phyloP scores from a whole-genome alignment of 495 filamentous ascomycete genomes.

The Cercophora newfieldiana region DNA sequence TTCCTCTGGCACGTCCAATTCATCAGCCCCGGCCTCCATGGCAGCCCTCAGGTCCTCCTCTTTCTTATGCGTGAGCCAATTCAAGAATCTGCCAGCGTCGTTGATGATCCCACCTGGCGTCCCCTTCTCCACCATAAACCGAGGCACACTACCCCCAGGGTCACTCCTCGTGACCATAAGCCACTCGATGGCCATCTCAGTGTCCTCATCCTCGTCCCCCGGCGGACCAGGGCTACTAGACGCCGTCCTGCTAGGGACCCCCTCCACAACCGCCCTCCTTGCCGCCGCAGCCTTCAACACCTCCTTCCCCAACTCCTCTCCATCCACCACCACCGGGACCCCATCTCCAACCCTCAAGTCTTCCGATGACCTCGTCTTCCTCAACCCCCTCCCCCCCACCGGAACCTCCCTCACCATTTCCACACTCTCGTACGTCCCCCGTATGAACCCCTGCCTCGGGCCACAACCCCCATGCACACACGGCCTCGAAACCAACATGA shows the following conservation, averaged over 20 bases:
- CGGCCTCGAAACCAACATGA: slow-evolving; percentile 84
- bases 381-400: slow-evolving; percentile 39
- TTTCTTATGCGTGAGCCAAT: slow-evolving; percentile 64
- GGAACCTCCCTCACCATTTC: slow-evolving; percentile 88
- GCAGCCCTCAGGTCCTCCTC: slow-evolving; percentile 10
- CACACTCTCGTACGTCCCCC: slow-evolving; percentile 87
- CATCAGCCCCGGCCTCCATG: not conserved
- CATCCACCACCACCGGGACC: not conserved
- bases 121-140: slow-evolving; percentile 92
- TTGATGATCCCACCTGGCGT: slow-evolving; percentile 80
- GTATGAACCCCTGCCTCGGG: slow-evolving; percentile 66
- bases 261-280: slow-evolving; percentile 19
- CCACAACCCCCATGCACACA: slow-evolving; percentile 73
- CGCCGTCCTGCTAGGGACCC: slow-evolving; percentile 10
- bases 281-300: slow-evolving; percentile 34
- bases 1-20: not conserved
- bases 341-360: not conserved
- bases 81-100: slow-evolving; percentile 82
- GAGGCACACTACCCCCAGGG: slow-evolving; percentile 86
- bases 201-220: slow-evolving; percentile 49
- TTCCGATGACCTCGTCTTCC: slow-evolving; percentile 29
- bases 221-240: not conserved
- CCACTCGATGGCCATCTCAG: slow-evolving; percentile 76
- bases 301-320: slow-evolving; percentile 26
- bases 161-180: slow-evolving; percentile 96